These are phyloP conservation scores for Termitomyces sp. DNA, from an alignment of 768 basidiomycete genomes.

Conservation along the genomic window DNA sequence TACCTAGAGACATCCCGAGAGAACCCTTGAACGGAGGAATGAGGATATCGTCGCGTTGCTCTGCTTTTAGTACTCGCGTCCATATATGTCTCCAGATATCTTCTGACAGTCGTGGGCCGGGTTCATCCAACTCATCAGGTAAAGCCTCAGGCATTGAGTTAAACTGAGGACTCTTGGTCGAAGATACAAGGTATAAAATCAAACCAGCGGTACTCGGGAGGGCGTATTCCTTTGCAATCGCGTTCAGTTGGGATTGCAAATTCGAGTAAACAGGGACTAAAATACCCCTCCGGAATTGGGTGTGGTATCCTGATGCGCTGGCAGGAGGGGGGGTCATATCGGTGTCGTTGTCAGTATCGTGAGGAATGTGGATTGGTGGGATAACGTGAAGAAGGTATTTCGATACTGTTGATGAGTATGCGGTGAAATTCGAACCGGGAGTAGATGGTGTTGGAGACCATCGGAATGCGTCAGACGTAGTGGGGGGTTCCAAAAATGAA, in stretches of 20 bases:
- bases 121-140: conserved; percentile 42
- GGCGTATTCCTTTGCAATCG: conserved; percentile 92
- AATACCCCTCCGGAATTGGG: conserved; percentile 79
- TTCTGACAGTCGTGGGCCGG: conserved; percentile 81
- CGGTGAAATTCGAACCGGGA: conserved; percentile 34
- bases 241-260: conserved; percentile 74
- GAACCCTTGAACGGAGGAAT: conserved; percentile 30
- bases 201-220: conserved; percentile 84
- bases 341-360: conserved; percentile 45
- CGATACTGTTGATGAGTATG: conserved; percentile 44
- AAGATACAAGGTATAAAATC: conserved; percentile 72
- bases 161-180: conserved; percentile 14
- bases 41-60: conserved; percentile 46
- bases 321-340: conserved; percentile 51
- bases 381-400: conserved; percentile 81
- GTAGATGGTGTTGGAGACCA: conserved; percentile 54
- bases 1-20: conserved; percentile 37
- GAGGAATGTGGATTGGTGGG: conserved; percentile 71
- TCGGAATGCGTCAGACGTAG: conserved; percentile 33
- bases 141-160: conserved; percentile 4
- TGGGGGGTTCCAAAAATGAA: conserved; percentile 30
- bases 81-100: conserved; percentile 89
- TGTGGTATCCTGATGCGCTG: conserved; percentile 70
- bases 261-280: conserved; percentile 84
- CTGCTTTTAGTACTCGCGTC: conserved; percentile 64